Base-by-base conservation (phyloP, 2,329 filamentous ascomycete species). In the Huntiella bhutanensis region DNA sequence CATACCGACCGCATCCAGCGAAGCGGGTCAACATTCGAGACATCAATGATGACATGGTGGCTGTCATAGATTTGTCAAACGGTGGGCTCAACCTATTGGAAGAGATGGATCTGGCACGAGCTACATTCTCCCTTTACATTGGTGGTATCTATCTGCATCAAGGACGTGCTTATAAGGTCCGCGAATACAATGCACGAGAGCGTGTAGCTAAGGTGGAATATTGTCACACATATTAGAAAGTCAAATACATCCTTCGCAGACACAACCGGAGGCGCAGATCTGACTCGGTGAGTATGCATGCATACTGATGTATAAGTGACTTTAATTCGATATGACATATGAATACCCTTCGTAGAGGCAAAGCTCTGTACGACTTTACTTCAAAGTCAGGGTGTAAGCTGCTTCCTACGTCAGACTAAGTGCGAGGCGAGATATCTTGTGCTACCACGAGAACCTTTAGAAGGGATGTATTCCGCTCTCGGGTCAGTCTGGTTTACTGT, bases 61-160 rank as follows among this genome's bases (percentile, higher is more conserved):
- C 91, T 17, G 82, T 98, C 43, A 75, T 98, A 45, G 85, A 98
- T 63, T 80, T 80, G 11, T 91, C 84, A 0, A 75, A 91, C 53
- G 78, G 78, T 19, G 75, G 75, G 46, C 96, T 96, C 57, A 66
- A 78, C 0, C 82, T 98, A 0, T 70, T 98, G 1, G 91, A 98
- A 65, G 87, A 96, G 62, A 71, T 98, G n/a, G 91, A 96, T 62
- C 84, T 86, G 1, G 91, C 82, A 1, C 77, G 91, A n/a, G 88
- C 88, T 1, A 88, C 85, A 53, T 96, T 94, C 61, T 94, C 86
- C 1, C 73, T 98, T 50, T 98, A 98, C 60, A 88, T 96, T 59
- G 91, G 91, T 10, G 91, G 85, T 39, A 95, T 98, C 51, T 98
- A 93, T 63, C 68, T 98, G 4, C 91, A 98, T 55, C 91, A 98